Evolutionary conservation across 2,329 filamentous ascomycete genomes (phyloP), one percentile per base, ranked within the genome.

Genomic region (Colletotrichum tamarilloi): DNA sequence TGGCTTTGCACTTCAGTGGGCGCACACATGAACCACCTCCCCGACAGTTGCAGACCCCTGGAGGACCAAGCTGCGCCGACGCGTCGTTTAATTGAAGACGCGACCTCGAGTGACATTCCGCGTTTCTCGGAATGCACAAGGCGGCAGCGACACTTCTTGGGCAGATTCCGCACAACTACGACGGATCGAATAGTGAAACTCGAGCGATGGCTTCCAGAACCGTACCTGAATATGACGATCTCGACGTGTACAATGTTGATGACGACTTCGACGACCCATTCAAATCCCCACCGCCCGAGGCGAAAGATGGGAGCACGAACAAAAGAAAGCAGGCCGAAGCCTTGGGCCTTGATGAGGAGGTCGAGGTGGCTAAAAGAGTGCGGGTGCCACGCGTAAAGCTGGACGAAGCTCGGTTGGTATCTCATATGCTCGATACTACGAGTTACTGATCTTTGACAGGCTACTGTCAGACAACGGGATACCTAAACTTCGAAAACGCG

Each of bases 381-480:
- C 89, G 91, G 74, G 85, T 81, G 0, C 94, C 95, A 1, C 88
- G 91, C 68, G 93, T 96, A 4, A 99, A 98, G 81, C 88, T 99
- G 30, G 95, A 99, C 79, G 95, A 98, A 77, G 85, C 89, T 11
- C 90, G 91, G 92, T 95, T 80, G 65, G 78, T 53, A 55, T 28
- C 22, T 35, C 62, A 67, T 1, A 59, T 4, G 28, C 22, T 9
- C 72, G 9, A 19, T 22, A 3, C 11, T 12, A 14, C 6, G 2
- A 7, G 4, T 4, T 14, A 63, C 76, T 77, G 49, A 80, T 52
- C 30, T 7, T 68, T n/a, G 11, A 24, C 32, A 95, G 95, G 76
- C 85, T 98, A n/a, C 87, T 98, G 1, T 97, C 95, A 4, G 89
- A 92, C 24, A 89, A 91, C 60, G 97, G 97, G 1, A 95, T 99